Evolutionary conservation across 2,329 filamentous ascomycete genomes (phyloP).

Genomic region (Helotiales sp.): DNA sequence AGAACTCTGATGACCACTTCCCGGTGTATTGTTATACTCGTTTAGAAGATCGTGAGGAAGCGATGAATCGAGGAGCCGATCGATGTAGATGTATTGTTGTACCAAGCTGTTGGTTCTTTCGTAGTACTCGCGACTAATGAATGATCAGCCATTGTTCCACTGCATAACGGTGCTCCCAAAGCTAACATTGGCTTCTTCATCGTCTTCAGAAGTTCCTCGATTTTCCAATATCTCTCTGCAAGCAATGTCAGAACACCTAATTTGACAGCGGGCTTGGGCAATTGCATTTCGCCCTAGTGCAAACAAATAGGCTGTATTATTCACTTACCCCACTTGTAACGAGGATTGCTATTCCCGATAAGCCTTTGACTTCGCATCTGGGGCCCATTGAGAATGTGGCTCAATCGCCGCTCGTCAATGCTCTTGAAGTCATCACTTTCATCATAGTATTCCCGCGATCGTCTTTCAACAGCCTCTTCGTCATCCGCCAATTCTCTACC

Average conservation of each 20-base stretch:
- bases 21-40: conserved; percentile 70
- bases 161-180: neutral
- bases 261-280: neutral
- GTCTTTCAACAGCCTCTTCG: conserved; percentile 33
- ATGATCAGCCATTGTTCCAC: conserved; percentile 27
- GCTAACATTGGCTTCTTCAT: conserved; percentile 74
- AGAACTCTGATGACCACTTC: conserved; percentile 22
- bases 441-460: conserved; percentile 30
- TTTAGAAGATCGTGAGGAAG: conserved; percentile 91
- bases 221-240: conserved; percentile 78
- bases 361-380: conserved; percentile 83
- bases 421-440: conserved; percentile 36
- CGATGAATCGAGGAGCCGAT: conserved; percentile 86
- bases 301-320: conserved; percentile 56
- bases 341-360: conserved; percentile 85
- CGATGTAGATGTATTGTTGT: conserved; percentile 92
- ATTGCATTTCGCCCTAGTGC: neutral
- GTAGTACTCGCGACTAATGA: conserved; percentile 75
- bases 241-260: conserved; percentile 40
- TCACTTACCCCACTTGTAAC: conserved; percentile 69
- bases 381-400: conserved; percentile 65
- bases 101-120: conserved; percentile 87
- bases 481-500: conserved; percentile 35
- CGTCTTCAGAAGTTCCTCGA: conserved; percentile 71
- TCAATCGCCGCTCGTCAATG: conserved; percentile 62